A percentile compares a stretch with the other conserved stretches of the same genome.
Conservation (phyloP, 2,329 filamentous ascomycete genomes). For the Epichloe bromicola region DNA sequence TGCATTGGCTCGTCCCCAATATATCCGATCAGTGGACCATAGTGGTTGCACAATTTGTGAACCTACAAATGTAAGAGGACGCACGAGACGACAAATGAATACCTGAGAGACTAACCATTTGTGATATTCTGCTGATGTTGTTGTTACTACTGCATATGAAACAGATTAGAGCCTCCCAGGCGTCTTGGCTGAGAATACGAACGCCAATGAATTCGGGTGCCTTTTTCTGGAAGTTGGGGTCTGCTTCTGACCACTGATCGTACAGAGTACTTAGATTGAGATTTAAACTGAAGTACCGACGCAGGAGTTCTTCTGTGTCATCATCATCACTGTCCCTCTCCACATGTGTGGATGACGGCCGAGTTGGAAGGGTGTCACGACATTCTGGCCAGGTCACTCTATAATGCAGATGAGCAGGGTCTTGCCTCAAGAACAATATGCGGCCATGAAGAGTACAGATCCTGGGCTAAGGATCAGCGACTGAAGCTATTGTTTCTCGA, state of each 20-base stretch:
- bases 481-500: neutral
- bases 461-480: conserved; percentile 27
- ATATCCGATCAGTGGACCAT: conserved; percentile 63
- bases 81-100: too few relatives aligned
- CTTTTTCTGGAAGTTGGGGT: conserved; percentile 78
- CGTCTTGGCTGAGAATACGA: conserved; percentile 83
- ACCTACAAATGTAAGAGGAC: conserved; percentile 33
- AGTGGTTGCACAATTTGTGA: conserved; percentile 77
- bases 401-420: conserved; percentile 67
- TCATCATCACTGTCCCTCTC: conserved; percentile 29
- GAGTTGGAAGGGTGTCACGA: conserved; percentile 6
- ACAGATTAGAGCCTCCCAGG: conserved; percentile 85
- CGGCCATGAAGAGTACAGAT: conserved; percentile 76
- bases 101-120: conserved; percentile 54
- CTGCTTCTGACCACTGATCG: conserved; percentile 70
- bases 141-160: conserved; percentile 99
- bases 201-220: conserved; percentile 83
- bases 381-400: conserved; percentile 47
- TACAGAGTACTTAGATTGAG: conserved; percentile 70
- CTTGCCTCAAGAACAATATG: conserved; percentile 75
- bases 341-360: conserved; percentile 3
- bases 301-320: conserved; percentile 60
- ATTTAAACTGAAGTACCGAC: conserved; percentile 75
- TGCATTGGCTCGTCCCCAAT: conserved; percentile 63
- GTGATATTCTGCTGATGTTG: conserved; percentile 86